A percentile compares a stretch with the other conserved stretches of the same genome.
phyloP scores from a whole-genome alignment of 805 yeast species.

The Lipomyces sp. region DNA sequence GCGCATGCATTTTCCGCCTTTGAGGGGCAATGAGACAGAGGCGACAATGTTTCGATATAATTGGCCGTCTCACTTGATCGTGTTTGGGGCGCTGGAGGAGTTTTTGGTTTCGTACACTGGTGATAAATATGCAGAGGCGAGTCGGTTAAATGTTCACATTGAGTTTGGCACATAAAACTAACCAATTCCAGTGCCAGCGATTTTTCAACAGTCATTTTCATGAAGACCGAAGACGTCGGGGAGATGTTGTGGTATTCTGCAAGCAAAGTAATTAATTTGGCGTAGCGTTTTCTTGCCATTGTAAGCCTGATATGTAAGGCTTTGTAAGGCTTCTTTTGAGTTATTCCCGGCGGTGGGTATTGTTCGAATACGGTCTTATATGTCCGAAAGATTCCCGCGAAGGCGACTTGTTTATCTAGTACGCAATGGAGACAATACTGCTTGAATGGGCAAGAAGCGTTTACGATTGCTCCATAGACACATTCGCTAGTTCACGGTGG shows the following conservation, averaged over 20 bases:
- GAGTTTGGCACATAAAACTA: conserved; percentile 10
- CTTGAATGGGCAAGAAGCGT: too few relatives aligned
- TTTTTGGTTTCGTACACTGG: conserved; percentile 51
- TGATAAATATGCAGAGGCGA: conserved; percentile 37
- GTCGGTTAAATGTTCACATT: not conserved
- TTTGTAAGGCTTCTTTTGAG: too few relatives aligned
- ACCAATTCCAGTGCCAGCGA: conserved; percentile 50
- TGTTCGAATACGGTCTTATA: too few relatives aligned
- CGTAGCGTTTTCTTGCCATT: not conserved
- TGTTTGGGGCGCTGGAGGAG: conserved; percentile 68
- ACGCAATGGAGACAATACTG: too few relatives aligned
- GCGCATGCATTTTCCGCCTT: conserved; percentile 55
- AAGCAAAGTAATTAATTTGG: not conserved
- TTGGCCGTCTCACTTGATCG: conserved; percentile 77
- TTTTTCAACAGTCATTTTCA: conserved; percentile 81
- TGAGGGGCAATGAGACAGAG: conserved; percentile 40
- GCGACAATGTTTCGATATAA: conserved; percentile 46
- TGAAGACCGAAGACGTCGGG: conserved; percentile 81
- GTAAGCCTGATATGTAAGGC: not conserved
- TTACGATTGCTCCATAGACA: too few relatives aligned
- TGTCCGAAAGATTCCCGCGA: too few relatives aligned
- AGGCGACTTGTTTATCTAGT: too few relatives aligned
- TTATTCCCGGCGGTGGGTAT: too few relatives aligned
- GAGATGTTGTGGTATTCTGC: conserved; percentile 69
- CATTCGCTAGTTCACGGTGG: too few relatives aligned